A percentile compares a stretch with the other conserved stretches of the same genome.
These are phyloP conservation scores for Coniophora puteana DNA, from an alignment of 1,284 basidiomycete species.

Conservation along the genomic window DNA sequence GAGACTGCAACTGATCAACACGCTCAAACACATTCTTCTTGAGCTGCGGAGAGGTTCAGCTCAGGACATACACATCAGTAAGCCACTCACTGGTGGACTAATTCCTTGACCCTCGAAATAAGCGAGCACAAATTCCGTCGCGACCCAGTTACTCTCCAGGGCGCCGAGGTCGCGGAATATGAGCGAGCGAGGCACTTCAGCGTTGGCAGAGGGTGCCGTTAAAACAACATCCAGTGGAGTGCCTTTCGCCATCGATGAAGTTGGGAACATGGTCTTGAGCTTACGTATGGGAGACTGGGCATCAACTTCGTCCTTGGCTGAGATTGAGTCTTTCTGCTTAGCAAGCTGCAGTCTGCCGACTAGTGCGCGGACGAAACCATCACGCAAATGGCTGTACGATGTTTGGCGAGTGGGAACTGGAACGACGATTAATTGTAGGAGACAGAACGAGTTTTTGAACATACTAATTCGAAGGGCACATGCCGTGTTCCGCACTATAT, in stretches of 20 bases:
- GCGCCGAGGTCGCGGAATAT: conserved; percentile 71
- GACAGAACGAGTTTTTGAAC: conserved; percentile 13
- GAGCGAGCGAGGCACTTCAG: conserved; percentile 46
- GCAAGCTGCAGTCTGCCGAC: conserved; percentile 59
- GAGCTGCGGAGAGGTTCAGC: conserved; percentile 30
- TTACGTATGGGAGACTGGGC: conserved; percentile 63
- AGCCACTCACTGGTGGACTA: conserved; percentile 61
- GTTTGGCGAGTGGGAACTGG: conserved; percentile 81
- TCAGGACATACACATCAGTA: not conserved
- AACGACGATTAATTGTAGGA: conserved; percentile 4
- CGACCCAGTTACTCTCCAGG: conserved; percentile 70
- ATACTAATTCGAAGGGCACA: conserved; percentile 75
- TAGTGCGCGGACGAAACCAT: conserved; percentile 81
- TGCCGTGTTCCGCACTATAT: conserved; percentile 63
- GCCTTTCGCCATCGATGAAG: conserved; percentile 60
- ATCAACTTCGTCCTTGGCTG: conserved; percentile 52
- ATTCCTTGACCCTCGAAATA: conserved; percentile 71
- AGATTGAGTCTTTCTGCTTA: conserved; percentile 46
- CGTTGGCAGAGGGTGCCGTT: conserved; percentile 42
- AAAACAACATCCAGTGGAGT: conserved; percentile 67
- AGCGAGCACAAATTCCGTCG: conserved; percentile 65
- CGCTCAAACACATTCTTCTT: conserved; percentile 32
- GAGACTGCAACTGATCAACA: conserved; percentile 15
- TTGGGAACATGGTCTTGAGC: conserved; percentile 75
- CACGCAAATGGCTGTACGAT: conserved; percentile 78